Percentiles rank a stretch among this genome's conserved stretches.
These are phyloP conservation scores for Lasiosphaeria miniovina DNA, from an alignment of 495 filamentous ascomycete genomes.

Conservation along the genomic window DNA sequence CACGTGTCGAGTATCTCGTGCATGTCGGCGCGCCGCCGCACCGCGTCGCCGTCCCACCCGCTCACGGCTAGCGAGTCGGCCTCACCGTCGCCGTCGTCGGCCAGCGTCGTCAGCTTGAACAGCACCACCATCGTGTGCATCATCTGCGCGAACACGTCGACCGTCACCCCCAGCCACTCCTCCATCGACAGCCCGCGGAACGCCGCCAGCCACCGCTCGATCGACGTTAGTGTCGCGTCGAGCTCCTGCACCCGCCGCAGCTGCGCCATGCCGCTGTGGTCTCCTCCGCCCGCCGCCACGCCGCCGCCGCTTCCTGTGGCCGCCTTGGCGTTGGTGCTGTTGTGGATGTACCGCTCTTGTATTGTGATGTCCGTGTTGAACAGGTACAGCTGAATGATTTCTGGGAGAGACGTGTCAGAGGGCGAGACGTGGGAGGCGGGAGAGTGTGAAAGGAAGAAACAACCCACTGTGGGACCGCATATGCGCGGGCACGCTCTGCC, in stretches of 20 bases:
- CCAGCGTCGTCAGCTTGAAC: slow-evolving; percentile 42
- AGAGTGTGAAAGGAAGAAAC: neutral
- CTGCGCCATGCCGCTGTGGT: slow-evolving; percentile 3
- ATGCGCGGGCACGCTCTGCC: slow-evolving; percentile 17
- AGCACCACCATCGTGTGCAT: slow-evolving; percentile 38
- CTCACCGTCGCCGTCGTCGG: slow-evolving; percentile 3
- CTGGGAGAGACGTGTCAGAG: slow-evolving; percentile 4
- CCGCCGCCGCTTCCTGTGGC: no score
- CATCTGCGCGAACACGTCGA: slow-evolving; percentile 41
- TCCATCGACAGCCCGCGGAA: slow-evolving; percentile 33
- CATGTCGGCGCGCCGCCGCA: slow-evolving; percentile 20
- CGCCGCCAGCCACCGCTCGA: slow-evolving; percentile 38
- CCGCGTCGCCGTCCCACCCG: slow-evolving; percentile 27
- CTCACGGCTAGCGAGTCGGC: neutral
- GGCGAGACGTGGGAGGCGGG: neutral
- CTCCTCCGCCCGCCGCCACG: neutral
- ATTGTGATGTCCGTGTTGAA: slow-evolving; percentile 5
- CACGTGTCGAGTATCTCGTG: slow-evolving; percentile 18
- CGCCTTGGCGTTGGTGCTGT: neutral
- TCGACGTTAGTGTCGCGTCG: slow-evolving; percentile 30
- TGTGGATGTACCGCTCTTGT: neutral
- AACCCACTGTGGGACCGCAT: slow-evolving; percentile 7
- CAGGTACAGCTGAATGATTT: slow-evolving; percentile 16
- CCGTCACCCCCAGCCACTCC: slow-evolving; percentile 36
- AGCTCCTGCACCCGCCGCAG: slow-evolving; percentile 20